phyloP scores from a whole-genome alignment of 441 rosid species.

The Euphorbia celastroides region DNA sequence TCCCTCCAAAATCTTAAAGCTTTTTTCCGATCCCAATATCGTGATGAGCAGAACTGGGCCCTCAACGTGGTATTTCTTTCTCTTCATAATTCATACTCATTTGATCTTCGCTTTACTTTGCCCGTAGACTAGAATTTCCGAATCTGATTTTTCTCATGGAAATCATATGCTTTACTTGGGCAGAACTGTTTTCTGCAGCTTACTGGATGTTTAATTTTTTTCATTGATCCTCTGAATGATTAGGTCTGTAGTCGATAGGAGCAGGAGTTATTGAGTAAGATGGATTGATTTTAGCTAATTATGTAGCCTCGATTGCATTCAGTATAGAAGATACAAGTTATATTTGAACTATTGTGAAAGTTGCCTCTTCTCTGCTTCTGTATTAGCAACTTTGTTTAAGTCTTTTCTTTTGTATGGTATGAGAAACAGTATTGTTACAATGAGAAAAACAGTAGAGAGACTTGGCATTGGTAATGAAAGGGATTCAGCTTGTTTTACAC shows the following conservation, averaged over 20 bases:
- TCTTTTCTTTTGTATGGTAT: not conserved
- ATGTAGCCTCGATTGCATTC: not conserved
- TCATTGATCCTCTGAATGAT: not conserved
- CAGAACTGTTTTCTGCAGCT: not conserved
- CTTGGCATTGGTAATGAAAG: too few species aligned
- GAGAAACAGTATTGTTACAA: not conserved
- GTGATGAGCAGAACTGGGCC: constrained; percentile 71
- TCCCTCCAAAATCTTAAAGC: constrained; percentile 49
- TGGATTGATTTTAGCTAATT: not conserved
- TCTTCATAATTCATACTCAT: not conserved
- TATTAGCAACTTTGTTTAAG: not conserved
- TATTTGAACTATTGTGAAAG: not conserved
- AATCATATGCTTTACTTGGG: not conserved
- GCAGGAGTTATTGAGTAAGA: not conserved
- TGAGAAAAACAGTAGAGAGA: not conserved
- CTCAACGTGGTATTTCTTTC: constrained; percentile 39
- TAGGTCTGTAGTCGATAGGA: not conserved
- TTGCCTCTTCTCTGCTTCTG: not conserved
- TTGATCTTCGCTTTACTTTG: not conserved
- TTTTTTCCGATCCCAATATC: constrained; percentile 48
- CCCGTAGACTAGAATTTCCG: not conserved
- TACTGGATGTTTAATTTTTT: not conserved
- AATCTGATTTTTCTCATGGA: not conserved
- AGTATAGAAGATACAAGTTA: not conserved
- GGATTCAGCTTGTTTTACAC: too few species aligned